Percentiles rank a stretch among this genome's conserved stretches.
Conservation (phyloP, 148 eudicot species). For the Rhododendron kiyosumense region DNA sequence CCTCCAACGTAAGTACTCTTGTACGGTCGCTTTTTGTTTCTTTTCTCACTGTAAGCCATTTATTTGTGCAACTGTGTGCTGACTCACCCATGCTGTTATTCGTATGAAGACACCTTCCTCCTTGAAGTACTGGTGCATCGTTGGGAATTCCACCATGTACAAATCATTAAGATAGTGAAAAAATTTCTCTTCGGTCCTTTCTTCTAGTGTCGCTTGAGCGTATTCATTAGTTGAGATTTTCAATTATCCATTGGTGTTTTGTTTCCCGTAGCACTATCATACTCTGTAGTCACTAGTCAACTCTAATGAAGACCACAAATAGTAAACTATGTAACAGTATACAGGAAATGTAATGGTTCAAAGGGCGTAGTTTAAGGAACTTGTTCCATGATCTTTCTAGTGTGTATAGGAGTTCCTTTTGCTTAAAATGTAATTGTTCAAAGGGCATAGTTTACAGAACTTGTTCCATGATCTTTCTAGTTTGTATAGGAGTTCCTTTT, state of each 20-base stretch:
- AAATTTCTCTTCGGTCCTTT: background rate
- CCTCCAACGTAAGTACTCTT: constrained; percentile 32
- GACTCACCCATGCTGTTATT: background rate
- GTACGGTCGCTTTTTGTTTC: background rate
- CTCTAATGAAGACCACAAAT: background rate
- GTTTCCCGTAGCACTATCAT: background rate
- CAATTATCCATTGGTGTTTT: background rate
- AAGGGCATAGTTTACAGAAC: background rate
- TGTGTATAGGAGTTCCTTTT: background rate
- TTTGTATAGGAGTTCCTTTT: background rate
- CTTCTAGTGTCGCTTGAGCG: background rate
- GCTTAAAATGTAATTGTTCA: background rate
- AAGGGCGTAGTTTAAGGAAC: background rate
- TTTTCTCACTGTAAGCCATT: background rate
- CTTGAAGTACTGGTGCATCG: background rate
- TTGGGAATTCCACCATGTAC: too few species aligned
- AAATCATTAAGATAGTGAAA: background rate
- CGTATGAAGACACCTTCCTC: background rate
- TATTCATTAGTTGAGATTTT: background rate
- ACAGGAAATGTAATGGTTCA: background rate
- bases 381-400: background rate
- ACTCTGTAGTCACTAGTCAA: background rate
- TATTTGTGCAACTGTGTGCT: background rate
- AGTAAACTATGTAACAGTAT: background rate
- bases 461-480: background rate